Evolutionary conservation across 148 eudicot genomes (phyloP), one percentile per base, ranked within the genome.

Genomic region (Bassia scoparia): DNA sequence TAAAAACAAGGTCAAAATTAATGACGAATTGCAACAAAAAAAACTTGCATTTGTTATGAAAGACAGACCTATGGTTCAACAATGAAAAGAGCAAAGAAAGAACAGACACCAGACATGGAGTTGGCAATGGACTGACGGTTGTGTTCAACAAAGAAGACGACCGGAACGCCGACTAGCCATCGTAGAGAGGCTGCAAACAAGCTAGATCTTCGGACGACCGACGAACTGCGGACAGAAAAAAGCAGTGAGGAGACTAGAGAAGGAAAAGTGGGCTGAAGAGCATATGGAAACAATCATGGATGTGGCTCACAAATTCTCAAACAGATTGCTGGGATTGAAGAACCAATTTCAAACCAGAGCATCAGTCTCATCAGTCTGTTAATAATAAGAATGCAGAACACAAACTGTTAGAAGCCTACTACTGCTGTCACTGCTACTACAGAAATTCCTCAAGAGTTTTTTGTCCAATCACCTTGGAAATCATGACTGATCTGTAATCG

Each of bases 401-500:
- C 43, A n/a, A 23, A 9, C 67, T n/a, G n/a, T 74, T 35, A 79
- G 87, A 64, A 76, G 80, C 41, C 72, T n/a, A n/a, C n/a, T n/a
- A n/a, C n/a, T n/a, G n/a, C n/a, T n/a, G n/a, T n/a, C n/a, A n/a
- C n/a, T n/a, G n/a, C 76, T 9, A 74, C 86, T 30, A 15, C 72
- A 2, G 85, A 82, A 4, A 81, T 87, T 55, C 98, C 98, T 27
- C 72, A 87, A 53, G 96, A 90, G n/a, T 93, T 93, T 35, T 90
- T 15, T 93, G 98, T 71, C 98, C 98, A 1, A 88, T 93, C 54
- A 86, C 93, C 0, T 66, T 88, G 46, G 96, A 93, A 77, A 86
- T 93, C 5, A 93, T 93, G 98, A 79, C 81, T 5, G 93, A 93
- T 70, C 98, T 38, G 96, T 90, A 61, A 86, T 93, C 61, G 72